Evolutionary conservation across 805 yeast species (phyloP).

Genomic region (Lachancea cidri): DNA sequence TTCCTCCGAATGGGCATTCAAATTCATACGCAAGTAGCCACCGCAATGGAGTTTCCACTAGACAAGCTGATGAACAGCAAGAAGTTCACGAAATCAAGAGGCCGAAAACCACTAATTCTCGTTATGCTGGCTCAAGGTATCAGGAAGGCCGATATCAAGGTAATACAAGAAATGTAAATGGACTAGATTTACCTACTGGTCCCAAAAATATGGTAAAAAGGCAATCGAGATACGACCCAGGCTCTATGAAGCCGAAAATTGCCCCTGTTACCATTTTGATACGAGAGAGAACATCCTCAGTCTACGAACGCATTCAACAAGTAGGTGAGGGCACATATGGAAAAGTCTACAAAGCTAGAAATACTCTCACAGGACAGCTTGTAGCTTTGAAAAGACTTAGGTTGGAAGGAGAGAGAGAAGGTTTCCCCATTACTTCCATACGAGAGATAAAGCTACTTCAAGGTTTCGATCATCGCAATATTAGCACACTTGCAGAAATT

Average conservation of each 20-base stretch:
- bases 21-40: neutral
- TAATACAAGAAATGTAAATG: conserved; percentile 1
- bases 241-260: conserved; percentile 2
- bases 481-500: conserved; percentile 80
- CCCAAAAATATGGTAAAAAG: conserved; percentile 4
- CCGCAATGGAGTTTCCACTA: conserved; percentile 2
- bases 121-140: conserved; percentile 7
- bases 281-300: conserved; percentile 20
- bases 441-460: conserved; percentile 86
- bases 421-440: conserved; percentile 93
- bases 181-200: conserved; percentile 6
- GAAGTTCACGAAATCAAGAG: conserved; percentile 2
- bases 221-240: conserved; percentile 8
- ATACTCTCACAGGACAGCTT: conserved; percentile 56
- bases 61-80: conserved; percentile 1
- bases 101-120: conserved; percentile 2
- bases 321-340: conserved; percentile 99
- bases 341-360: conserved; percentile 49
- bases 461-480: conserved; percentile 67
- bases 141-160: conserved; percentile 3
- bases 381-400: conserved; percentile 87
- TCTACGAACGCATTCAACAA: conserved; percentile 69
- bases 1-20: conserved; percentile 4
- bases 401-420: conserved; percentile 84
- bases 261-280: conserved; percentile 7